Evolutionary conservation across 2,329 filamentous ascomycete species (phyloP).

Genomic region (Ascochyta clinopodiicola): DNA sequence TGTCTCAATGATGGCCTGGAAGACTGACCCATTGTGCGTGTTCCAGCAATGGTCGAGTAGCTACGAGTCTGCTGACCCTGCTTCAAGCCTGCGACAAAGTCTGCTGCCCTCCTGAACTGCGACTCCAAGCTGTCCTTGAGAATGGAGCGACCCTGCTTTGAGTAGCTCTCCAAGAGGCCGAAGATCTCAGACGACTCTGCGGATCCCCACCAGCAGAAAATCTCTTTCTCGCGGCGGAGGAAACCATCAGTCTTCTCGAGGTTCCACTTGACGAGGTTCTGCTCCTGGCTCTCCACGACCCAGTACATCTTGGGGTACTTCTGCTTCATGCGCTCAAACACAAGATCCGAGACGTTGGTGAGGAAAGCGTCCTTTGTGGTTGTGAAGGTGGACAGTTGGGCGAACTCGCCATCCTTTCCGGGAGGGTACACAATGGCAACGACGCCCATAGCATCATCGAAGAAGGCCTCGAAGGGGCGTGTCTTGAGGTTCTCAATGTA

Average conservation of each 20-base stretch:
- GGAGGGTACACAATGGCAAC: constrained; percentile 86
- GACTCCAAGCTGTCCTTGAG: constrained; percentile 88
- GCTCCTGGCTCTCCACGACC: constrained; percentile 95
- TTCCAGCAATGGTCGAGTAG: constrained; percentile 62
- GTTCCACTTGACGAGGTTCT: constrained; percentile 93
- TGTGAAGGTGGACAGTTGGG: constrained; percentile 86
- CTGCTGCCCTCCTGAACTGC: constrained; percentile 79
- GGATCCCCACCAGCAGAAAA: constrained; percentile 96
- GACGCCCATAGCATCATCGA: constrained; percentile 91
- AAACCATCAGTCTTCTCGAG: constrained; percentile 96
- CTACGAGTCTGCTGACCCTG: constrained; percentile 68
- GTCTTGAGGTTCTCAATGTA: constrained; percentile 81
- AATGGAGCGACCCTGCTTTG: constrained; percentile 81
- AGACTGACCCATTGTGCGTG: constrained; percentile 41
- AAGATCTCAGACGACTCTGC: constrained; percentile 82
- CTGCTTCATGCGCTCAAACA: constrained; percentile 92
- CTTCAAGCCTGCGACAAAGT: constrained; percentile 68
- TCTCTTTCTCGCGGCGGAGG: constrained; percentile 81
- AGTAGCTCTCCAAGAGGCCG: constrained; percentile 84
- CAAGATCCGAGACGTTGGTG: constrained; percentile 92
- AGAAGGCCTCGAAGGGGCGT: constrained; percentile 89
- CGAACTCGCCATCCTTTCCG: constrained; percentile 68
- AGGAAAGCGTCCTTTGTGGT: constrained; percentile 96
- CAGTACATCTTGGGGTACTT: constrained; percentile 90
- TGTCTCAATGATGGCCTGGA: constrained; percentile 35